Percentiles rank a stretch among this genome's conserved stretches.
Evolutionary conservation across 2,329 filamentous ascomycete species (phyloP).

Genomic region (Clarireedia paspali): DNA sequence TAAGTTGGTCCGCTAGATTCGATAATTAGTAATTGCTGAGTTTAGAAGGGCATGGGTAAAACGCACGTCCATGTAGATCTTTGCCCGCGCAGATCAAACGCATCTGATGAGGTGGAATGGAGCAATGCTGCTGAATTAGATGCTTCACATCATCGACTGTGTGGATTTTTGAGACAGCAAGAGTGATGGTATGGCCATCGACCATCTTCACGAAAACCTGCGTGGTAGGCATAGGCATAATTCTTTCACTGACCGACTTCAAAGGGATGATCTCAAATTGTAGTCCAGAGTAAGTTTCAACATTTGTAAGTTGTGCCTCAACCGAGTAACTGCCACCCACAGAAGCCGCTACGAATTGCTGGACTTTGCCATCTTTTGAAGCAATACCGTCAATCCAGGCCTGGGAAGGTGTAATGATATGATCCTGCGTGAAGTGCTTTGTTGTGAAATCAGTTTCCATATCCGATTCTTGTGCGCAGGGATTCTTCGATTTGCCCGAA

Average conservation of each 20-base stretch:
- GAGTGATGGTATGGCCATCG: constrained; percentile 58
- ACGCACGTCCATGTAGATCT: neutral
- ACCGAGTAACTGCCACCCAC: constrained; percentile 7
- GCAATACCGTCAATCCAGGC: constrained; percentile 14
- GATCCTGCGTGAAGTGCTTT: constrained; percentile 32
- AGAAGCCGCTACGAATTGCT: constrained; percentile 10
- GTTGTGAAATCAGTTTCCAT: constrained; percentile 4
- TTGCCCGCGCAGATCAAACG: neutral
- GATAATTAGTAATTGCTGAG: neutral
- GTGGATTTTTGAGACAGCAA: constrained; percentile 24
- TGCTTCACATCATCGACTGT: neutral
- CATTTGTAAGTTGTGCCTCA: constrained; percentile 4
- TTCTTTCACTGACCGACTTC: neutral
- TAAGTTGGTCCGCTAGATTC: too few relatives aligned
- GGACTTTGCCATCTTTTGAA: constrained; percentile 9
- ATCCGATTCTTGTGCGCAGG: neutral
- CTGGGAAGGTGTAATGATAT: constrained; percentile 18
- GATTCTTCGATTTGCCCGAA: constrained; percentile 25
- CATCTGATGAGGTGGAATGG: neutral
- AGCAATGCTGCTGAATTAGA: neutral
- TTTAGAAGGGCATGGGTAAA: neutral
- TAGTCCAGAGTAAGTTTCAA: constrained; percentile 3
- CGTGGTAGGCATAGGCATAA: constrained; percentile 35
- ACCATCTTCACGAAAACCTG: constrained; percentile 62
- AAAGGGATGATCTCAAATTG: constrained; percentile 6